Conservation (phyloP, 2,329 filamentous ascomycete genomes). For the Tolypocladium sp. region DNA sequence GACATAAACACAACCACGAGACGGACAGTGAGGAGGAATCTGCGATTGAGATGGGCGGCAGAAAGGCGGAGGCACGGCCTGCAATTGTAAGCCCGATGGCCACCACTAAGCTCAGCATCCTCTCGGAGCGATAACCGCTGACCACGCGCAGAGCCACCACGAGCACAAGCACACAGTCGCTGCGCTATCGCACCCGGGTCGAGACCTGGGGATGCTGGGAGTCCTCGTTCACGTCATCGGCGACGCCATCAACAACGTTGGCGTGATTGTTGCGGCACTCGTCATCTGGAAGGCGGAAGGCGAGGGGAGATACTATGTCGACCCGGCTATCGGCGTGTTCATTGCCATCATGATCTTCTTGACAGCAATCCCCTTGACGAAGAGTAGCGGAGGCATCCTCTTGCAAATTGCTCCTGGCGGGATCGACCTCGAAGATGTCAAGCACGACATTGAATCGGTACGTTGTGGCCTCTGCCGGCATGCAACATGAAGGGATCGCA, state of each 20-base stretch:
- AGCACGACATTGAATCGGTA: slow-evolving; percentile 59
- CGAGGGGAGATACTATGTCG: slow-evolving; percentile 56
- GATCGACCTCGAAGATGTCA: slow-evolving; percentile 52
- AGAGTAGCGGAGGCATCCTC: slow-evolving; percentile 54
- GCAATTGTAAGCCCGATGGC: neutral
- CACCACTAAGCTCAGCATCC: neutral
- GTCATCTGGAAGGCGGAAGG: slow-evolving; percentile 58
- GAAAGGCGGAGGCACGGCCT: neutral
- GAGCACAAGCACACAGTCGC: slow-evolving; percentile 38
- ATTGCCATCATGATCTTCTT: slow-evolving; percentile 66
- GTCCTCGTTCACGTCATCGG: slow-evolving; percentile 63
- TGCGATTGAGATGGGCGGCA: slow-evolving; percentile 4
- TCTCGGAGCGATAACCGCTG: neutral
- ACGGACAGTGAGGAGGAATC: slow-evolving; percentile 2
- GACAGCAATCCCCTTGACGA: slow-evolving; percentile 54
- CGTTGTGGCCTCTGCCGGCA: neutral
- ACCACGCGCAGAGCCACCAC: slow-evolving; percentile 22
- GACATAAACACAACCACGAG: slow-evolving; percentile 13
- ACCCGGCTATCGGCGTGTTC: slow-evolving; percentile 58
- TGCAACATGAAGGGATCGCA: neutral
- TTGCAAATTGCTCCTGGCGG: slow-evolving; percentile 56
- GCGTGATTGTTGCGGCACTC: slow-evolving; percentile 60
- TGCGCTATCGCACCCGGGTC: slow-evolving; percentile 24
- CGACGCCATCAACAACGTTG: slow-evolving; percentile 68
- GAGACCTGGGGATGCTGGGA: slow-evolving; percentile 62